These are phyloP conservation scores for Pichia sp. DNA, from an alignment of 1,139 yeast genomes.

Conservation along the genomic window DNA sequence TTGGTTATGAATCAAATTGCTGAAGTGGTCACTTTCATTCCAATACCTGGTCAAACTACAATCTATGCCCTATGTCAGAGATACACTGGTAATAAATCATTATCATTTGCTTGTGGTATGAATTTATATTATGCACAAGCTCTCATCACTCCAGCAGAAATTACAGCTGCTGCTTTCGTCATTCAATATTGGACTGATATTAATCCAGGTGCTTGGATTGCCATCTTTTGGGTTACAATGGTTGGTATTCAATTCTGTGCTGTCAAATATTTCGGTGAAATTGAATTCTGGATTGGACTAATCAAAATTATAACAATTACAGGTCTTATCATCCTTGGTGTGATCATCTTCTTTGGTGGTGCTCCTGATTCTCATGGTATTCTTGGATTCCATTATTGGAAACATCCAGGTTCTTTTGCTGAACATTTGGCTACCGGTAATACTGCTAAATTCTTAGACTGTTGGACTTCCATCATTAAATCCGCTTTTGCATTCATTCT, in stretches of 20 bases:
- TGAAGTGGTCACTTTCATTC: conserved; percentile 58
- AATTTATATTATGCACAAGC: conserved; percentile 44
- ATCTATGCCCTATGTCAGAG: conserved; percentile 17
- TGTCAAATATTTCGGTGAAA: conserved; percentile 41
- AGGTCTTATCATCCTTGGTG: conserved; percentile 29
- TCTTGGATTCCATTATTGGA: conserved; percentile 34
- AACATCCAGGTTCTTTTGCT: conserved; percentile 29
- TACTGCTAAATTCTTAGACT: conserved; percentile 67
- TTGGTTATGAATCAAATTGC: conserved; percentile 52
- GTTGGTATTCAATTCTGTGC: conserved; percentile 37
- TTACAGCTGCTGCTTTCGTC: conserved; percentile 47
- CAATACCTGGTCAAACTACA: conserved; percentile 37
- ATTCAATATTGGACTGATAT: conserved; percentile 40
- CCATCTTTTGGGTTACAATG: conserved; percentile 33
- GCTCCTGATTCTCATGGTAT: conserved; percentile 27
- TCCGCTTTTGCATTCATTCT: conserved; percentile 69
- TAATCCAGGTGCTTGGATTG: conserved; percentile 40
- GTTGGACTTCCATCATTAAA: conserved; percentile 59
- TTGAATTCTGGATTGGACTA: conserved; percentile 45
- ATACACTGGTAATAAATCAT: conserved; percentile 20
- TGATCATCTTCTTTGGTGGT: conserved; percentile 39
- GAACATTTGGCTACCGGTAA: conserved; percentile 39
- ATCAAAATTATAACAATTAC: conserved; percentile 31
- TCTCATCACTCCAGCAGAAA: conserved; percentile 43
- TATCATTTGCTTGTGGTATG: conserved; percentile 37